Percentiles rank a stretch among this genome's conserved stretches.
Conservation (phyloP, 805 yeast genomes). For the Danielozyma ontarioensis region DNA sequence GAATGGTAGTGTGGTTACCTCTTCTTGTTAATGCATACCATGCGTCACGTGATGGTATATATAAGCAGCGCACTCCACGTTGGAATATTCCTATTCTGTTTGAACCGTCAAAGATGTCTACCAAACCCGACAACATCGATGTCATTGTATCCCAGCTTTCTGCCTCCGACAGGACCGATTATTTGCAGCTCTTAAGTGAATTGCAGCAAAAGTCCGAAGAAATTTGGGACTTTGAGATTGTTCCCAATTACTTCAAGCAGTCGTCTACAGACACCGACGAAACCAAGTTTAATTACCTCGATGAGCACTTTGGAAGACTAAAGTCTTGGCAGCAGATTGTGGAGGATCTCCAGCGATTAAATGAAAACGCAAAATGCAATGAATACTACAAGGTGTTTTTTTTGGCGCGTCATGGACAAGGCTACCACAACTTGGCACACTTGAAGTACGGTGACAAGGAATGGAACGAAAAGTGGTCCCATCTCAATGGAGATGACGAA, state of each 20-base stretch:
- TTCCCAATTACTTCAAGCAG: conserved; percentile 42
- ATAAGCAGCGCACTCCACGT: not conserved
- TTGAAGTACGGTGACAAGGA: conserved; percentile 38
- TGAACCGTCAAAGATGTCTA: too few species aligned
- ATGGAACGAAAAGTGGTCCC: conserved; percentile 45
- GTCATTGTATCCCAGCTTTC: conserved; percentile 25
- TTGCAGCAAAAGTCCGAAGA: conserved; percentile 5
- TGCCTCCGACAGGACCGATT: conserved; percentile 12
- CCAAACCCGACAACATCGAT: conserved; percentile 20
- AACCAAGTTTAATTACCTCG: conserved; percentile 35
- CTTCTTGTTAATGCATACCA: not conserved
- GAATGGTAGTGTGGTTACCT: too few species aligned
- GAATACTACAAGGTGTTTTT: conserved; percentile 41
- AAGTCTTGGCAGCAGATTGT: conserved; percentile 31
- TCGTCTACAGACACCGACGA: conserved; percentile 37
- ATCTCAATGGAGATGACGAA: conserved; percentile 40
- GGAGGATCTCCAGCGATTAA: conserved; percentile 6
- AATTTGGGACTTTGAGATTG: conserved; percentile 35
- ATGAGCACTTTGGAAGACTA: conserved; percentile 39
- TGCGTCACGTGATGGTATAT: not conserved
- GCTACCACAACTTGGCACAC: conserved; percentile 47
- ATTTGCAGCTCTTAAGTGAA: conserved; percentile 6
- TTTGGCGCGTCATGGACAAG: conserved; percentile 52
- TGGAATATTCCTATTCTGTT: too few species aligned
- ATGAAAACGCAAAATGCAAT: conserved; percentile 18